These are phyloP conservation scores for Pisolithus tinctorius DNA, from an alignment of 768 basidiomycete genomes.

Conservation along the genomic window DNA sequence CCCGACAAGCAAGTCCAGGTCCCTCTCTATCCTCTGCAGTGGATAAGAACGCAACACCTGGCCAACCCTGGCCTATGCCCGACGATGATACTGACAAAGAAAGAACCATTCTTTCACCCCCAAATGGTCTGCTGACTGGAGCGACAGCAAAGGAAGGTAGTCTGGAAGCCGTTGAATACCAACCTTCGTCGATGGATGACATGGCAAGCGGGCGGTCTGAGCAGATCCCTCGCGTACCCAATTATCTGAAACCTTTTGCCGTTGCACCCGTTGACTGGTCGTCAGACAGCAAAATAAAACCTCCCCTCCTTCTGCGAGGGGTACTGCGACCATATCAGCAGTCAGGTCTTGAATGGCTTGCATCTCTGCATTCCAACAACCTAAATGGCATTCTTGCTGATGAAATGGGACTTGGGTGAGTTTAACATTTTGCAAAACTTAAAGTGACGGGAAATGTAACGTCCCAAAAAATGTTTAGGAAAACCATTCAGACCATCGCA, in stretches of 20 bases:
- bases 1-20: not conserved
- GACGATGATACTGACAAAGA: not conserved
- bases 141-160: not conserved
- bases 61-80: not conserved
- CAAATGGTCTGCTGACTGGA: not conserved
- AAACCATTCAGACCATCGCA: constrained; percentile 95
- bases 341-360: constrained; percentile 90
- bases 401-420: constrained; percentile 92
- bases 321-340: constrained; percentile 90
- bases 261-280: constrained; percentile 70
- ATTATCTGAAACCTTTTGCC: constrained; percentile 62
- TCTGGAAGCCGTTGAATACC: not conserved
- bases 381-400: constrained; percentile 84
- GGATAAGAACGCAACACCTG: not conserved
- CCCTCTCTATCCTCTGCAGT: not conserved
- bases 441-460: not conserved
- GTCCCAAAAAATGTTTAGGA: constrained; percentile 38
- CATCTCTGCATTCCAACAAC: constrained; percentile 75
- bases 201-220: constrained; percentile 35
- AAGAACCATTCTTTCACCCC: not conserved
- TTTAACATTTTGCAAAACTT: constrained; percentile 6
- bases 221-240: constrained; percentile 35
- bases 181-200: constrained; percentile 5
- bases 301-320: constrained; percentile 77
- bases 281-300: constrained; percentile 45